Evolutionary conservation across 1,284 basidiomycete genomes (phyloP), one percentile per base, ranked within the genome.

Genomic region (Heterobasidion parviporum): DNA sequence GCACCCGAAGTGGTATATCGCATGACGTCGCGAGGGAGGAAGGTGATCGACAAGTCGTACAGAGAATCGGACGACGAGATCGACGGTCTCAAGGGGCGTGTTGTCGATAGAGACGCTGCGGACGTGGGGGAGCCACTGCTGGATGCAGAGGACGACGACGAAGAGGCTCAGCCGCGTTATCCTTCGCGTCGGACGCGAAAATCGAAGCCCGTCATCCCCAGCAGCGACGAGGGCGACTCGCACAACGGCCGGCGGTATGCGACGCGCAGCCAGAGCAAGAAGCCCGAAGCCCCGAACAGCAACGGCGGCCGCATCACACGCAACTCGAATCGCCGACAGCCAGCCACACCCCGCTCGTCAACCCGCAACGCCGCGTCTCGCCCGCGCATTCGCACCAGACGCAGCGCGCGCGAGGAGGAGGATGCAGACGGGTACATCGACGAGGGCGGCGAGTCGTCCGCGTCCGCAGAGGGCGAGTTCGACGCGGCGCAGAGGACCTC

Each of bases 401-500:
- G 58, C 18, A 62, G 46, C 41, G 59, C 60, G 2, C 57, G 53
- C 3, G 59, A 61, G 1, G 63, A 68, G 10, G 72, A 77, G 47
- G 75, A 79, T 49, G 82, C 81, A 36, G 82, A 82, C 54, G 74
- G 70, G 20, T 80, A 82, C 58, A 70, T 80, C 20, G 77, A 80
- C 47, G 63, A 67, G 16, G 60, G 63, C 9, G 68, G 75, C 6
- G 74, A 76, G 1, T 77, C 79, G 1, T 74, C 71, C 8, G 76
- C 70, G 6, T 83, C 84, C 10, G 78, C 76, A 1, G 83, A 81
- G 49, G 81, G 75, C 1, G 82, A 79, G 5, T 63, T 83, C 15
- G 83, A 83, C 49, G 80, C 83, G 47, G 79, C 73, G 2, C 51
- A 49, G 36, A 52, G 56, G 36, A 53, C 52, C 2, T 59, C 60